Conservation (phyloP, 345 rosid species). For the Lepidium aucheri region DNA sequence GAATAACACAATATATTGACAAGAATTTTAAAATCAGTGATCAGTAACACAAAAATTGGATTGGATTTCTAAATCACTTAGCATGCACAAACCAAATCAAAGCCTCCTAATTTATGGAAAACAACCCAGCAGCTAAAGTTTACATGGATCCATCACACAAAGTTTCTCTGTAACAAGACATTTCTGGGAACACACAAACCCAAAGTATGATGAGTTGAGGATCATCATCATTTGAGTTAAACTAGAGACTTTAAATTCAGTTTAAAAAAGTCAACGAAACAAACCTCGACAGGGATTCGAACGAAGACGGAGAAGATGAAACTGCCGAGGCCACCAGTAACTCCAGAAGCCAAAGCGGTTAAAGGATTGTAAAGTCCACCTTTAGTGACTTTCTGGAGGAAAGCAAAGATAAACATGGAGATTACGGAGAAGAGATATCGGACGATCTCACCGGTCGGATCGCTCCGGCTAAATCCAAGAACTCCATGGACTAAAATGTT, state of each 20-base stretch:
- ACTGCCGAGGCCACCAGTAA: slow-evolving; percentile 46
- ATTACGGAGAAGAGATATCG: slow-evolving; percentile 32
- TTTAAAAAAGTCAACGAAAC: not conserved
- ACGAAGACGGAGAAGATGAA: slow-evolving; percentile 53
- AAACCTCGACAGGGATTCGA: slow-evolving; percentile 77
- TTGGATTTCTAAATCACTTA: too few relatives aligned
- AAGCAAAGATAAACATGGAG: slow-evolving; percentile 63
- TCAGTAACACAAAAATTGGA: too few relatives aligned
- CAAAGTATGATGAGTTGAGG: not conserved
- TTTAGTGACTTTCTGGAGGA: slow-evolving; percentile 42
- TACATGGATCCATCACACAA: not conserved
- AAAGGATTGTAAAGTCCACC: slow-evolving; percentile 73
- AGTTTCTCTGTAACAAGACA: not conserved
- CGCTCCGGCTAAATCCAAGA: slow-evolving; percentile 37
- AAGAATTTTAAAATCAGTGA: too few relatives aligned
- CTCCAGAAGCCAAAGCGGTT: slow-evolving; percentile 48
- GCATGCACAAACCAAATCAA: too few relatives aligned
- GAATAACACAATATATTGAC: too few relatives aligned
- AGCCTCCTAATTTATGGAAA: too few relatives aligned
- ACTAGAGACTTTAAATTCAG: not conserved
- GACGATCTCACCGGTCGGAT: slow-evolving; percentile 32
- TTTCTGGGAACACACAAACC: not conserved
- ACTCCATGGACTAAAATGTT: slow-evolving; percentile 45
- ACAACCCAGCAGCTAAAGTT: not conserved
- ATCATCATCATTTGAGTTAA: not conserved